These are phyloP conservation scores for Biscogniauxia sp. DNA, from an alignment of 2,329 filamentous ascomycete species.

Conservation along the genomic window DNA sequence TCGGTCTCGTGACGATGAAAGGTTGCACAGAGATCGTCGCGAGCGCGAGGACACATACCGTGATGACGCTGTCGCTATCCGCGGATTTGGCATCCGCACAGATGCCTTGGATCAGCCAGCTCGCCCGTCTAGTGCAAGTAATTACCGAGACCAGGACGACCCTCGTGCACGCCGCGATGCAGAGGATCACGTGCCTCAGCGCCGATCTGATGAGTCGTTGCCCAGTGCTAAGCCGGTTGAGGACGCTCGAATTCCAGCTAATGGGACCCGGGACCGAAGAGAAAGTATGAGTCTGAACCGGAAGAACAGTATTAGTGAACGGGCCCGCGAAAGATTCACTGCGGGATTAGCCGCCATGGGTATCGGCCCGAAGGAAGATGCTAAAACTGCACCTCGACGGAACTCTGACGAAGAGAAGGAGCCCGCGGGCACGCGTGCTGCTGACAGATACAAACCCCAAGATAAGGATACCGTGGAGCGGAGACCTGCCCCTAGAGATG, in stretches of 20 bases:
- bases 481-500: slow-evolving; percentile 22
- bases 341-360: slow-evolving; percentile 49
- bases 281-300: slow-evolving; percentile 32
- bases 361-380: slow-evolving; percentile 39
- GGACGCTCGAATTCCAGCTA: slow-evolving; percentile 22
- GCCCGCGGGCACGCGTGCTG: slow-evolving; percentile 17
- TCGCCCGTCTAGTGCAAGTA: slow-evolving; percentile 29
- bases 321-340: slow-evolving; percentile 47
- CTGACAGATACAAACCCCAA: slow-evolving; percentile 30
- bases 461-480: slow-evolving; percentile 26
- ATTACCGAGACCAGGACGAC: slow-evolving; percentile 39
- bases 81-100: slow-evolving; percentile 54
- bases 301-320: slow-evolving; percentile 38
- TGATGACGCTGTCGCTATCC: slow-evolving; percentile 45
- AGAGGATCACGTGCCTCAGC: slow-evolving; percentile 31
- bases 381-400: slow-evolving; percentile 30
- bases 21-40: slow-evolving; percentile 40
- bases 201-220: slow-evolving; percentile 29
- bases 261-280: slow-evolving; percentile 26
- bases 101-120: slow-evolving; percentile 35
- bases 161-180: slow-evolving; percentile 38
- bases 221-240: slow-evolving; percentile 23
- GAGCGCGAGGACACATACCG: slow-evolving; percentile 45
- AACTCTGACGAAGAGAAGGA: slow-evolving; percentile 28
- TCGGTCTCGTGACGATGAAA: slow-evolving; percentile 48